A percentile compares a stretch with the other conserved stretches of the same genome.
These are phyloP conservation scores for Rubroboletus pulcherrimus DNA, from an alignment of 768 basidiomycete species.

Conservation along the genomic window DNA sequence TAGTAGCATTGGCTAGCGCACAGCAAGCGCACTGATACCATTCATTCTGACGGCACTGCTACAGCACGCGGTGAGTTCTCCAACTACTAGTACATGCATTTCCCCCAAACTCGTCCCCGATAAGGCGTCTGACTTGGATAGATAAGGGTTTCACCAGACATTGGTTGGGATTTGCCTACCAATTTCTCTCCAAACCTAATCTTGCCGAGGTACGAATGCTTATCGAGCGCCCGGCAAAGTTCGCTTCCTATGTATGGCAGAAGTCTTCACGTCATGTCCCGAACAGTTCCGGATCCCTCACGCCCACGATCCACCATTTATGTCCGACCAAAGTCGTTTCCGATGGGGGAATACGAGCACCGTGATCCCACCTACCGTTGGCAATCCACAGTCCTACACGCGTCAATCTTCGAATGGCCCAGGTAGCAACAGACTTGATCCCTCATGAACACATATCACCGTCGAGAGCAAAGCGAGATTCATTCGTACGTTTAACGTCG, in stretches of 20 bases:
- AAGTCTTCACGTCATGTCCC: background rate
- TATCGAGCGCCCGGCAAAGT: conserved; percentile 13
- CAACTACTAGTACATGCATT: background rate
- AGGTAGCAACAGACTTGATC: background rate
- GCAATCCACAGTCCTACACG: background rate
- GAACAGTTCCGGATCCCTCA: conserved; percentile 4
- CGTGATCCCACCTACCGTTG: background rate
- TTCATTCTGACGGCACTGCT: background rate
- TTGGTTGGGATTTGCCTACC: conserved; percentile 2
- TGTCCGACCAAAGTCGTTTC: background rate
- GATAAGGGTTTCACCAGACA: conserved; percentile 19
- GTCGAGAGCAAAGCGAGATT: background rate
- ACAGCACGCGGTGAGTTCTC: background rate
- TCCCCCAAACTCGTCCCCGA: background rate
- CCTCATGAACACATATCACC: background rate
- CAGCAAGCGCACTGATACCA: background rate
- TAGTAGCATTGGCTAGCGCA: background rate
- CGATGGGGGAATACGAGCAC: background rate
- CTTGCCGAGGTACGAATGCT: conserved; percentile 1
- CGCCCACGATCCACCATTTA: conserved; percentile 15
- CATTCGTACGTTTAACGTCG: conserved; percentile 16
- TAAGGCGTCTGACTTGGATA: background rate
- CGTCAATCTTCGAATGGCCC: conserved; percentile 9
- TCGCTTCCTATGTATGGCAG: background rate
- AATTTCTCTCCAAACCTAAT: conserved; percentile 1